phyloP scores from a whole-genome alignment of 805 yeast species.

The Ogataea ramenticola region DNA sequence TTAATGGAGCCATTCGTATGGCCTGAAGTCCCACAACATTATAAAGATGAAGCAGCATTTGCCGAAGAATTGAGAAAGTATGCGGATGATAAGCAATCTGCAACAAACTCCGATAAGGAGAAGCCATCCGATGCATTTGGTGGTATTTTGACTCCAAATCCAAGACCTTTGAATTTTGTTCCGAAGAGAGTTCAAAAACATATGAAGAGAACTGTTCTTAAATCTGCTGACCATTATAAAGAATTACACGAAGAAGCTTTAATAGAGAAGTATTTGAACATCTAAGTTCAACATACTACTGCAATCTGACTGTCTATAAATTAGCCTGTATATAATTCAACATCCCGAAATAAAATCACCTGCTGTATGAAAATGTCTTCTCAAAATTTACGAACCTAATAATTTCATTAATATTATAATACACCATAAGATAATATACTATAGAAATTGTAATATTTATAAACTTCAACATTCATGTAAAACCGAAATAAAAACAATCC shows the following conservation, averaged over 20 bases:
- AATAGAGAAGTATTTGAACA: constrained; percentile 22
- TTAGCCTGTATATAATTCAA: no score
- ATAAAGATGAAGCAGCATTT: constrained; percentile 22
- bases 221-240: constrained; percentile 21
- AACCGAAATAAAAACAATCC: no score
- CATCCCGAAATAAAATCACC: no score
- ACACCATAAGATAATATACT: no score
- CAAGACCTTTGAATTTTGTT: constrained; percentile 60
- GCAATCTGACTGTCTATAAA: no score
- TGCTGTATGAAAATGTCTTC: no score
- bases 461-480: no score
- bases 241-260: constrained; percentile 25
- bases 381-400: no score
- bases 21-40: constrained; percentile 57
- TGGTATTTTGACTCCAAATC: constrained; percentile 52
- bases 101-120: constrained; percentile 55
- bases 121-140: constrained; percentile 69
- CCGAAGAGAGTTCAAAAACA: constrained; percentile 40
- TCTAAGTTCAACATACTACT: neutral
- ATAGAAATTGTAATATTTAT: no score
- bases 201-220: constrained; percentile 37
- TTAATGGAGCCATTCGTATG: constrained; percentile 94
- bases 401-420: no score
- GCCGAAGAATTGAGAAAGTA: constrained; percentile 43
- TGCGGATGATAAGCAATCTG: constrained; percentile 40